These are phyloP conservation scores for Sugiyamaella grinbergsii DNA, from an alignment of 1,139 yeast species.

Conservation along the genomic window DNA sequence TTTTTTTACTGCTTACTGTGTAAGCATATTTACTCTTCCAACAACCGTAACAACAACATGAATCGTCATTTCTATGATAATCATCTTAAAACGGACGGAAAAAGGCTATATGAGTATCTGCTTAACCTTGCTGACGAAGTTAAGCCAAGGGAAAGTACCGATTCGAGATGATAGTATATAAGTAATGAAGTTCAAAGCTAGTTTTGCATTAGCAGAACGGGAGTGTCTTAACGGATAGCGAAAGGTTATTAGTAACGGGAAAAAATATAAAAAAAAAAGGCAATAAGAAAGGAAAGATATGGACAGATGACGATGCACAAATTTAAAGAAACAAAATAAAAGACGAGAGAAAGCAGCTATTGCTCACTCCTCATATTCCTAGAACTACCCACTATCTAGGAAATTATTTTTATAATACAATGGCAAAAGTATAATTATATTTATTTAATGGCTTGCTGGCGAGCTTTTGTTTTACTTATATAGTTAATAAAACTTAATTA, in stretches of 20 bases:
- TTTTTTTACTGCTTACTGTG: conserved; percentile 19
- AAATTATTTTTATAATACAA: background rate
- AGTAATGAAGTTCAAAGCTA: conserved; percentile 3
- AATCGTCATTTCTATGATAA: conserved; percentile 18
- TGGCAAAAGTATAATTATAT: background rate
- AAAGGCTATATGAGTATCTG: conserved; percentile 9
- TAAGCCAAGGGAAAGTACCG: conserved; percentile 2
- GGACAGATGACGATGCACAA: no score
- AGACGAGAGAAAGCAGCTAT: no score
- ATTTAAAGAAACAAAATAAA: no score
- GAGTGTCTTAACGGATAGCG: no score
- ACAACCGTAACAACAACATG: conserved; percentile 21
- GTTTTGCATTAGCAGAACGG: conserved; percentile 3
- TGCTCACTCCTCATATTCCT: no score
- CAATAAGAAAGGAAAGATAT: no score
- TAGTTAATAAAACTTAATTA: no score
- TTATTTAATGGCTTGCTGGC: background rate
- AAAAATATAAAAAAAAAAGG: background rate
- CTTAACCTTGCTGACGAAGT: conserved; percentile 18
- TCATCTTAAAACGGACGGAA: conserved; percentile 14
- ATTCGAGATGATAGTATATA: background rate
- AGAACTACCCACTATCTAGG: background rate
- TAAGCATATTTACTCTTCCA: conserved; percentile 17
- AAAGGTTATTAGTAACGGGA: background rate
- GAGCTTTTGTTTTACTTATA: no score